Percentiles rank a stretch among this genome's conserved stretches.
Evolutionary conservation across 169 alveolate genomes (phyloP).

Genomic region (Eimeria tenella): DNA sequence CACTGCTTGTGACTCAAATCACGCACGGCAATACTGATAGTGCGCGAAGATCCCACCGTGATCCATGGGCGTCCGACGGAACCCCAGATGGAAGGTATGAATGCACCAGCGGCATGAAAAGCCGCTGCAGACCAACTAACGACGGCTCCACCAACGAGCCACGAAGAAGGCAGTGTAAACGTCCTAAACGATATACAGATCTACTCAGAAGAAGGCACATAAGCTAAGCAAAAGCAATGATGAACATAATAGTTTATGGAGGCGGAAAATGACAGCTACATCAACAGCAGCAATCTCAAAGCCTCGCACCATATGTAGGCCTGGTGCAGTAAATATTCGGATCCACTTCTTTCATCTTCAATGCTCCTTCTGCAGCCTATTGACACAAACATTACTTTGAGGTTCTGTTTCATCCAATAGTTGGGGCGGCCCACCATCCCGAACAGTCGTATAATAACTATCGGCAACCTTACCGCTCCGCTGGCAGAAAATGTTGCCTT

Average conservation of each 20-base stretch:
- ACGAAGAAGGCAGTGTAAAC: slow-evolving; percentile 79
- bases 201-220: slow-evolving; percentile 20
- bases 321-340: slow-evolving; percentile 75
- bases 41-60: slow-evolving; percentile 23
- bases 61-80: slow-evolving; percentile 41
- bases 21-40: not conserved
- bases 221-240: not conserved
- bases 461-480: slow-evolving; percentile 19
- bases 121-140: slow-evolving; percentile 48
- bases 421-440: no score
- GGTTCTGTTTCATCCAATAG: not conserved
- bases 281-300: not conserved
- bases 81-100: slow-evolving; percentile 63
- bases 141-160: slow-evolving; percentile 74
- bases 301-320: slow-evolving; percentile 65
- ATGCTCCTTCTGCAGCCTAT: slow-evolving; percentile 66
- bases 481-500: slow-evolving; percentile 54
- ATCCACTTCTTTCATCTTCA: slow-evolving; percentile 65
- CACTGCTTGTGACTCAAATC: not conserved
- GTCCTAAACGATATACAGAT: slow-evolving; percentile 50
- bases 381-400: not conserved
- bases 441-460: not conserved
- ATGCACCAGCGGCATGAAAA: slow-evolving; percentile 78
- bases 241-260: not conserved
- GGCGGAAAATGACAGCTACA: not conserved